phyloP scores from a whole-genome alignment of 1,284 basidiomycete species.

The Pyrrhoderma lamaoense region DNA sequence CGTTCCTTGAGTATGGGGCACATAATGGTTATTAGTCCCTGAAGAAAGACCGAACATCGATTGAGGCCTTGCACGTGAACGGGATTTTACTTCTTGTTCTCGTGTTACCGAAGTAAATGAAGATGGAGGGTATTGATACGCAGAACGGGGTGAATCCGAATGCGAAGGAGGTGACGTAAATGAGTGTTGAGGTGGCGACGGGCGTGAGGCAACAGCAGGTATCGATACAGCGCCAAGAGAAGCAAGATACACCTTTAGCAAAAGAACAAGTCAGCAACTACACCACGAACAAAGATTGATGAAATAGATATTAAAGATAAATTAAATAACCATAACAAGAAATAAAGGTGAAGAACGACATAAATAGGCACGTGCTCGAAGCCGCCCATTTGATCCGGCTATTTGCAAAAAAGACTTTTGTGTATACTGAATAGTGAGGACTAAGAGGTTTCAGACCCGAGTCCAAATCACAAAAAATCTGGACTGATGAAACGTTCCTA shows the following conservation, averaged over 20 bases:
- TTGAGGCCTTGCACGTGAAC: conserved; percentile 4
- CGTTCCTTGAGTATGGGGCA: too few relatives aligned
- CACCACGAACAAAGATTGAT: too few relatives aligned
- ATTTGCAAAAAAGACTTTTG: too few relatives aligned
- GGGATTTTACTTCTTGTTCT: not conserved
- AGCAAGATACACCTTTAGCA: conserved; percentile 13
- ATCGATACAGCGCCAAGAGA: conserved; percentile 9
- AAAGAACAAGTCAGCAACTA: conserved; percentile 1
- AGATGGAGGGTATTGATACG: conserved; percentile 13
- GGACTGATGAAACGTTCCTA: too few relatives aligned
- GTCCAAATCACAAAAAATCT: too few relatives aligned
- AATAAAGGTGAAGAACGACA: not conserved
- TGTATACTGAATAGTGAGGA: too few relatives aligned
- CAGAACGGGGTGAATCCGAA: not conserved
- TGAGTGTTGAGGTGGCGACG: not conserved
- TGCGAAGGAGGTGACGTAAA: conserved; percentile 1
- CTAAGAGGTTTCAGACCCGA: too few relatives aligned
- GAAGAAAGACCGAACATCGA: conserved; percentile 2
- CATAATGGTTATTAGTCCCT: not conserved
- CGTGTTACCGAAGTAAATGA: conserved; percentile 4
- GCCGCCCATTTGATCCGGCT: too few relatives aligned
- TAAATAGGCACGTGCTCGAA: too few relatives aligned
- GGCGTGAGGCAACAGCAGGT: not conserved
- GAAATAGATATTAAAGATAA: too few relatives aligned
- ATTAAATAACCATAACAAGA: too few relatives aligned